A percentile compares a stretch with the other conserved stretches of the same genome.
These are phyloP conservation scores for Nannizzia gypsea DNA, from an alignment of 2,329 filamentous ascomycete genomes.

Conservation along the genomic window DNA sequence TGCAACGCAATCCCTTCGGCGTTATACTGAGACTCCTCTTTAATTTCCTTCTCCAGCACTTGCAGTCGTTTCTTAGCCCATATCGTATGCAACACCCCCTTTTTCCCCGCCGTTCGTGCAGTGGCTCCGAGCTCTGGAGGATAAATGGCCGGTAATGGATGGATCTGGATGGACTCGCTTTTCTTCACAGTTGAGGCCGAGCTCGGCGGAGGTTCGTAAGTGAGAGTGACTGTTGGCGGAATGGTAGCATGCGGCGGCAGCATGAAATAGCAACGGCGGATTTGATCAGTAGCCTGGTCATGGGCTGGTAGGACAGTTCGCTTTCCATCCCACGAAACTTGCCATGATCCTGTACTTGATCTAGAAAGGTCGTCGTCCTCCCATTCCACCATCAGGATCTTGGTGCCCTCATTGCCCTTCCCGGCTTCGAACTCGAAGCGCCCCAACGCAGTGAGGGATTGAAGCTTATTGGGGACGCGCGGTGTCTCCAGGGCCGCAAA, in stretches of 20 bases:
- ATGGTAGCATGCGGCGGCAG: slow-evolving; percentile 60
- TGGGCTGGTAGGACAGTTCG: slow-evolving; percentile 55
- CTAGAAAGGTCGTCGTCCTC: slow-evolving; percentile 47
- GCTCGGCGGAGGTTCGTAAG: slow-evolving; percentile 38
- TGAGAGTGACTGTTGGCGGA: slow-evolving; percentile 59
- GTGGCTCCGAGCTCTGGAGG: slow-evolving; percentile 60
- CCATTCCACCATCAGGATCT: slow-evolving; percentile 91
- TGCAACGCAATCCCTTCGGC: slow-evolving; percentile 70
- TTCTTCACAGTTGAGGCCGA: slow-evolving; percentile 26
- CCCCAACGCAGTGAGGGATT: slow-evolving; percentile 51
- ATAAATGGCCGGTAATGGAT: slow-evolving; percentile 78
- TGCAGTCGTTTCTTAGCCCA: slow-evolving; percentile 77
- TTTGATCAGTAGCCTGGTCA: slow-evolving; percentile 43
- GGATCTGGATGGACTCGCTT: slow-evolving; percentile 48
- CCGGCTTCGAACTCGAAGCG: slow-evolving; percentile 78
- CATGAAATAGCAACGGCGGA: slow-evolving; percentile 65
- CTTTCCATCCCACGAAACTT: slow-evolving; percentile 75
- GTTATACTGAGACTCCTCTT: slow-evolving; percentile 58
- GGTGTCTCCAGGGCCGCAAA: slow-evolving; percentile 23
- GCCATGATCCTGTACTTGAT: slow-evolving; percentile 49
- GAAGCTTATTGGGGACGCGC: slow-evolving; percentile 17
- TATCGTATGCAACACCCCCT: slow-evolving; percentile 75
- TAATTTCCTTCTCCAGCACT: slow-evolving; percentile 66
- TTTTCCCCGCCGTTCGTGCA: slow-evolving; percentile 54
- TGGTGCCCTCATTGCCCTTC: slow-evolving; percentile 69